phyloP scores from a whole-genome alignment of 2,329 filamentous ascomycete genomes.

The Colletotrichum kahawae region DNA sequence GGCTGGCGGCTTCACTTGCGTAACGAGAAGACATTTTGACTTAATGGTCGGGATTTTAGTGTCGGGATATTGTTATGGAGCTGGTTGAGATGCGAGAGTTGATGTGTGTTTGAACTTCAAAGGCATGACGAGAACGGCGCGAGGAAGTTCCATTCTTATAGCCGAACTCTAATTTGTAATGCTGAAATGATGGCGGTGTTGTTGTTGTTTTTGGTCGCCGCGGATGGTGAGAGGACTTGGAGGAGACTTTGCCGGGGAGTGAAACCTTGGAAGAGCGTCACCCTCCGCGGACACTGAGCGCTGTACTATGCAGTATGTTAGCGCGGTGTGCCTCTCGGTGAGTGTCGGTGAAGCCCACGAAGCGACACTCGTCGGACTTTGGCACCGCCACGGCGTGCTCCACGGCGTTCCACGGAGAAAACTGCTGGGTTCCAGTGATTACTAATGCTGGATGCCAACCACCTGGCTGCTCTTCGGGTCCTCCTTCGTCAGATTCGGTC shows the following conservation, averaged over 20 bases:
- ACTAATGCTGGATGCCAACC: background rate
- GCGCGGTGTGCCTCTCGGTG: background rate
- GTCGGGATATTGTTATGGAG: background rate
- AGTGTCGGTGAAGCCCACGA: background rate
- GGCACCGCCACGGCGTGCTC: background rate
- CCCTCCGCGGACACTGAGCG: no score
- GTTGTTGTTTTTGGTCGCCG: background rate
- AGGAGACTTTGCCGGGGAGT: background rate
- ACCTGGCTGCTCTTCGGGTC: background rate
- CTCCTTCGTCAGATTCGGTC: background rate
- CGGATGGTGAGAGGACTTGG: background rate
- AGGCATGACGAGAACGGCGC: background rate
- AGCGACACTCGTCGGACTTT: background rate
- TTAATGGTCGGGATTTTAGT: background rate
- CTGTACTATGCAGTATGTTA: background rate
- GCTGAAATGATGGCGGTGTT: background rate
- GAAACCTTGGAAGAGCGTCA: no score
- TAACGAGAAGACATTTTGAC: slow-evolving; percentile 2
- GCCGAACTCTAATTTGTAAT: background rate
- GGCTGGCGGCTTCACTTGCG: background rate
- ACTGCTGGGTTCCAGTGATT: background rate
- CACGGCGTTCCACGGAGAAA: slow-evolving; percentile 10
- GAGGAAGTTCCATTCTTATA: background rate
- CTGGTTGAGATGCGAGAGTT: background rate
- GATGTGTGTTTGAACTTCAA: background rate